Conservation (phyloP, 495 filamentous ascomycete species). For the Hypoxylon lenormandii region DNA sequence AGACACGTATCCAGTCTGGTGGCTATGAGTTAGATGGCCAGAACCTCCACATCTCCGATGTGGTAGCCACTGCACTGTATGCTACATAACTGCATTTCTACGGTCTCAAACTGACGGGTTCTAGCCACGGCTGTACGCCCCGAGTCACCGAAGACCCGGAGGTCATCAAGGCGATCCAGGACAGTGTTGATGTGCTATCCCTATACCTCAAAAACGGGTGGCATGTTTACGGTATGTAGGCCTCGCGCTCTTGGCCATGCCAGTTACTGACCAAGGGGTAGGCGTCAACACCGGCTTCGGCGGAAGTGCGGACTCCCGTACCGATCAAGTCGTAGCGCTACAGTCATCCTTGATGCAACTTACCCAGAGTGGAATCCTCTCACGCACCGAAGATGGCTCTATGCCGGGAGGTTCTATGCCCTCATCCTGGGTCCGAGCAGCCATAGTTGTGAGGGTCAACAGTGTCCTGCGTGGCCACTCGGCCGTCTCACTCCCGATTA, state of each 20-base stretch:
- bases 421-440: slow-evolving; percentile 63
- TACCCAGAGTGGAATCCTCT: slow-evolving; percentile 67
- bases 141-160: slow-evolving; percentile 27
- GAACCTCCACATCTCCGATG: slow-evolving; percentile 44
- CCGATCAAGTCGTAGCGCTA: slow-evolving; percentile 59
- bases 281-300: slow-evolving; percentile 78
- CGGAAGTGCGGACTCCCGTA: slow-evolving; percentile 72
- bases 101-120: slow-evolving; percentile 10
- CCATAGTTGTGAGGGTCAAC: slow-evolving; percentile 70
- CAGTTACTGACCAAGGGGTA: slow-evolving; percentile 15
- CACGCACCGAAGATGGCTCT: slow-evolving; percentile 44
- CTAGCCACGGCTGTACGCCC: slow-evolving; percentile 31
- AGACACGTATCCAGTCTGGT: slow-evolving; percentile 35
- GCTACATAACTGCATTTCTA: slow-evolving; percentile 2
- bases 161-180: slow-evolving; percentile 33
- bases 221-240: slow-evolving; percentile 43
- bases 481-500: slow-evolving; percentile 63
- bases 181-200: slow-evolving; percentile 40
- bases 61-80: slow-evolving; percentile 48
- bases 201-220: slow-evolving; percentile 42
- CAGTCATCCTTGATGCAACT: slow-evolving; percentile 70
- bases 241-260: background rate
- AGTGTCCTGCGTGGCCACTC: slow-evolving; percentile 69
- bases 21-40: slow-evolving; percentile 36
- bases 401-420: slow-evolving; percentile 57